Evolutionary conservation across 768 basidiomycete species (phyloP), one percentile per base, ranked within the genome.

Genomic region (Mycena crocata): DNA sequence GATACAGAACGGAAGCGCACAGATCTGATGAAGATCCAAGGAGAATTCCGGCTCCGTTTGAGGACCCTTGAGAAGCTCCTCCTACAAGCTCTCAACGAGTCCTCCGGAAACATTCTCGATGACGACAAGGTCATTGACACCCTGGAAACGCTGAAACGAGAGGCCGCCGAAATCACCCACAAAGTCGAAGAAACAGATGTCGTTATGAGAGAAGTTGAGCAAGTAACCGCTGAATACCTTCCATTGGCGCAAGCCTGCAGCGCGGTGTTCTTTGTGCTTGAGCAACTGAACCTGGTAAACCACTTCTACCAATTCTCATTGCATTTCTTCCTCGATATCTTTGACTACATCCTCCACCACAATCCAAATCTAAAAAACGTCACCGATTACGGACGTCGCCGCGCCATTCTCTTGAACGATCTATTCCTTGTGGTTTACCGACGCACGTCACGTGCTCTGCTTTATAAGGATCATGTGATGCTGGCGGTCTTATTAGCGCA

Each of bases 281-380:
- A 99, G 74, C 96, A 98, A 74, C 86, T 99, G 54, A 92, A 94
- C 76, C 85, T 92, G 57, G 88, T 98, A 82, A 95, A 97, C 75
- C 97, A 98, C 80, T 99, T 99, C 83, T 99, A 99, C 75, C 95
- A 98, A 78, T 99, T 99, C 85, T 99, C 98, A 2, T 86, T 99
- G 49, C 91, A 86, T 31, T 98, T 97, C 86, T 99, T 99, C 92
- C 87, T 99, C 64, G 97, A 98, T 76, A 97, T 98, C 74, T 99
- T 99, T 80, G 95, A 99, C 80, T 94, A 93, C 72, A 90, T 97
- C 63, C 87, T 99, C 10, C 92, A 93, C 70, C 91, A 93, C 72
- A 98, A 99, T 75, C 96, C 96, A 14, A 92, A 95, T 76, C 86
- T 99, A 67, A 90, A 86, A 77, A 88, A 87, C 64, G 85, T 96